These are phyloP conservation scores for Boechera stricta DNA, from an alignment of 345 rosid species.

Conservation along the genomic window DNA sequence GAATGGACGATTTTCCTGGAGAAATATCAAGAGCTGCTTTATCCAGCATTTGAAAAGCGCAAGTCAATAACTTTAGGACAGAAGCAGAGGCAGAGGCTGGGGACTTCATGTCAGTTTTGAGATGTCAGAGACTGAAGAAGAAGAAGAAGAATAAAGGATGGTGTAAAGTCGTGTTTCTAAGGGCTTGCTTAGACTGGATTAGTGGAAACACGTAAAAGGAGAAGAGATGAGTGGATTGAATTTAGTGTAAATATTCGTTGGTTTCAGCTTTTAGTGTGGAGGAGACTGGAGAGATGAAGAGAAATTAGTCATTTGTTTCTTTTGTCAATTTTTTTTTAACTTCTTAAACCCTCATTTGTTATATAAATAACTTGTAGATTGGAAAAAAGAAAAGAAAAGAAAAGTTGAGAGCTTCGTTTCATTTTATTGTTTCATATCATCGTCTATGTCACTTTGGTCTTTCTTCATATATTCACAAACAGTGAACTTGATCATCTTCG, in stretches of 20 bases:
- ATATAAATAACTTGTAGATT: slow-evolving; percentile 37
- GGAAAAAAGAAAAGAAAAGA: background rate
- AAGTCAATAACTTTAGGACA: slow-evolving; percentile 67
- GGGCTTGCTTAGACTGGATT: slow-evolving; percentile 24
- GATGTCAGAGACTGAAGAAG: slow-evolving; percentile 15
- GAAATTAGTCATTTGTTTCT: slow-evolving; percentile 14
- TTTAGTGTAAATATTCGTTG: slow-evolving; percentile 38
- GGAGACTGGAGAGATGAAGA: slow-evolving; percentile 34
- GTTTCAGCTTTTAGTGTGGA: slow-evolving; percentile 33
- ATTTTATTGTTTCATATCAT: background rate
- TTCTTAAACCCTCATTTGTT: slow-evolving; percentile 29
- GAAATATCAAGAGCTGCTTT: slow-evolving; percentile 72
- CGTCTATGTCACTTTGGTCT: background rate
- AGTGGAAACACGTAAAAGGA: slow-evolving; percentile 9
- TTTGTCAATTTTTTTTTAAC: background rate
- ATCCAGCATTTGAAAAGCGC: slow-evolving; percentile 69
- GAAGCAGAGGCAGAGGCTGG: slow-evolving; percentile 75
- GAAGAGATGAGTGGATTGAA: background rate
- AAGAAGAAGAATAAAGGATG: slow-evolving; percentile 11
- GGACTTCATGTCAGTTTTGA: slow-evolving; percentile 73
- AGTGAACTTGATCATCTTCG: slow-evolving; percentile 42
- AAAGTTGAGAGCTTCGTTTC: slow-evolving; percentile 12
- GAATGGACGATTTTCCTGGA: slow-evolving; percentile 77
- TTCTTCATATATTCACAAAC: background rate
- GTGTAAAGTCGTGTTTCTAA: slow-evolving; percentile 21